Percentiles rank a stretch among this genome's conserved stretches.
These are phyloP conservation scores for Phytophthora chlamydospora DNA, from an alignment of 352 stramenopile species.

Conservation along the genomic window DNA sequence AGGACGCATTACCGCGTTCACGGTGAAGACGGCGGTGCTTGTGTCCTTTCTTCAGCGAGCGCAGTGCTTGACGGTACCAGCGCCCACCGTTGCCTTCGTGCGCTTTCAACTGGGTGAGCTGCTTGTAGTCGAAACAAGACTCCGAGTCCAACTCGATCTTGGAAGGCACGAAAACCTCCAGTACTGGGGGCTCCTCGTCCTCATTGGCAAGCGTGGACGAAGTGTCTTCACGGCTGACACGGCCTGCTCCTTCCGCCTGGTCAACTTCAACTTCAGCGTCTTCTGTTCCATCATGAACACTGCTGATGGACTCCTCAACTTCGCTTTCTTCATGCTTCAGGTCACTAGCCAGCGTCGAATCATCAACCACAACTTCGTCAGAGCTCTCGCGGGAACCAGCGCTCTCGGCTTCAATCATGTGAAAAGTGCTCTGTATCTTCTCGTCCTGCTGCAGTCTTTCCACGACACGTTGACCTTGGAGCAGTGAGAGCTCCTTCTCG, in stretches of 20 bases:
- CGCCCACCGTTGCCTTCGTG: conserved; percentile 22
- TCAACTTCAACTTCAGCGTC: background rate
- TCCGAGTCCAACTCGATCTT: background rate
- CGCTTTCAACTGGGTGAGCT: conserved; percentile 43
- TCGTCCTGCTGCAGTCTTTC: conserved; percentile 6
- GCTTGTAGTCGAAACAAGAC: conserved; percentile 32
- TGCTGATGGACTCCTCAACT: background rate
- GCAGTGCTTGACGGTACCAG: conserved; percentile 48
- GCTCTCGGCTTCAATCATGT: conserved; percentile 2
- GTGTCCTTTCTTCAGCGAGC: conserved; percentile 44
- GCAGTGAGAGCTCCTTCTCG: conserved; percentile 19
- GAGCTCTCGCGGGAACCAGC: background rate
- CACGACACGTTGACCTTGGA: conserved; percentile 23
- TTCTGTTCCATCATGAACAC: background rate
- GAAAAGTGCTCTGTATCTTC: conserved; percentile 20
- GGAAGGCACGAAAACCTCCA: background rate
- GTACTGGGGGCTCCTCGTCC: background rate
- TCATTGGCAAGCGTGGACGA: background rate
- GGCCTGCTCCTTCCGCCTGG: conserved; percentile 1
- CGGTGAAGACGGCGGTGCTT: conserved; percentile 28
- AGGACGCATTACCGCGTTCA: background rate
- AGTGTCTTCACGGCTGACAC: background rate
- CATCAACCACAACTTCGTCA: conserved; percentile 2
- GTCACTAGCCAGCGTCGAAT: conserved; percentile 1
- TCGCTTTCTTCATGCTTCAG: background rate